A percentile compares a stretch with the other conserved stretches of the same genome.
These are phyloP conservation scores for Aspergillus tanneri DNA, from an alignment of 2,329 filamentous ascomycete species.

Conservation along the genomic window DNA sequence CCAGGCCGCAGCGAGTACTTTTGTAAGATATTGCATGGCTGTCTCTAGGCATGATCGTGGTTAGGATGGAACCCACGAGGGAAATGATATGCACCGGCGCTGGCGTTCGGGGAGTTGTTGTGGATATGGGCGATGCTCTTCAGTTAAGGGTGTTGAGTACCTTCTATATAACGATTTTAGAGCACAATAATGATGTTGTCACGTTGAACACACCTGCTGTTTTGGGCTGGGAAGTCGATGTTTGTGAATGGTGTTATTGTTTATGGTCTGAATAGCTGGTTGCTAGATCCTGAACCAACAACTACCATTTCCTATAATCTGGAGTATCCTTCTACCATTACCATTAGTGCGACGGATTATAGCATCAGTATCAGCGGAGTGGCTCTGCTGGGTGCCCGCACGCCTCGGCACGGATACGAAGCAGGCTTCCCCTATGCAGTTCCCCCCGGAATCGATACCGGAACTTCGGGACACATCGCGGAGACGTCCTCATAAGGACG, in stretches of 20 bases:
- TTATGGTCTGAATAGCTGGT: too few species aligned
- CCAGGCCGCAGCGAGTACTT: slow-evolving; percentile 51
- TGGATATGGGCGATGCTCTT: slow-evolving; percentile 17
- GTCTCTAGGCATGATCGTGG: slow-evolving; percentile 8
- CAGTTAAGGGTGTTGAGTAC: slow-evolving; percentile 20
- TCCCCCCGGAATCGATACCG: slow-evolving; percentile 5
- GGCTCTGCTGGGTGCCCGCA: too few species aligned
- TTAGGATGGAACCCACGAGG: slow-evolving; percentile 17
- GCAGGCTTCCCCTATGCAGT: too few species aligned
- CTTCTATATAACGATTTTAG: slow-evolving; percentile 39
- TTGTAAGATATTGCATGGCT: slow-evolving; percentile 35
- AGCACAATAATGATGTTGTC: slow-evolving; percentile 9
- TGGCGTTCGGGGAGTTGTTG: slow-evolving; percentile 31
- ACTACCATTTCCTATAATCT: too few species aligned
- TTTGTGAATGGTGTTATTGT: too few species aligned
- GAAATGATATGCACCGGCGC: slow-evolving; percentile 32
- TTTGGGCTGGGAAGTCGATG: too few species aligned
- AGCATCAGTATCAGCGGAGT: too few species aligned
- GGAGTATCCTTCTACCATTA: too few species aligned
- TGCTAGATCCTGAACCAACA: too few species aligned
- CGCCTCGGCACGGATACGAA: too few species aligned
- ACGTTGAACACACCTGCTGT: too few species aligned
- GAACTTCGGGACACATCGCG: slow-evolving; percentile 20
- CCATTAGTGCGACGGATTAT: too few species aligned
- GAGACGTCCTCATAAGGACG: slow-evolving; percentile 12